phyloP scores from a whole-genome alignment of 1,139 yeast species.

The Hyphopichia burtonii region DNA sequence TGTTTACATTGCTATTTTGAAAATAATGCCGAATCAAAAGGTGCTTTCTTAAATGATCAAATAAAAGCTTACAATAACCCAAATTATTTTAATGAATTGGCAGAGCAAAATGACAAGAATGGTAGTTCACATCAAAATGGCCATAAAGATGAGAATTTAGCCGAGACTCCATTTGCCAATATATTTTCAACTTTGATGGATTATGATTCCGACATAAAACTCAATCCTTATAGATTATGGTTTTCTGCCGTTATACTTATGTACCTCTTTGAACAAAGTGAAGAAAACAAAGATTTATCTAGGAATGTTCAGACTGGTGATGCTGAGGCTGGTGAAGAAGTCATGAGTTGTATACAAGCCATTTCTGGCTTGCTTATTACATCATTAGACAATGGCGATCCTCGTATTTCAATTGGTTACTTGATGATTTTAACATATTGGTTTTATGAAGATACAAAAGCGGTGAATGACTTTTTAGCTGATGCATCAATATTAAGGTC shows the following conservation, averaged over 20 bases:
- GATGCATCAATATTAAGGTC: slow-evolving; percentile 69
- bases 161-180: slow-evolving; percentile 42
- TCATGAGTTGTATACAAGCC: slow-evolving; percentile 72
- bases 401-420: slow-evolving; percentile 77
- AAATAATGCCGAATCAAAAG: slow-evolving; percentile 61
- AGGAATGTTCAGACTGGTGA: slow-evolving; percentile 65
- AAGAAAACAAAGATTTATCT: slow-evolving; percentile 51
- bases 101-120: slow-evolving; percentile 2
- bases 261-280: slow-evolving; percentile 59
- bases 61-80: slow-evolving; percentile 44
- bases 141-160: neutral
- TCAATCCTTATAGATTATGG: slow-evolving; percentile 89
- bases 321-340: slow-evolving; percentile 69
- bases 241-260: slow-evolving; percentile 72
- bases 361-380: slow-evolving; percentile 74
- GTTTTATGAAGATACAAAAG: slow-evolving; percentile 74
- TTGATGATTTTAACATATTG: slow-evolving; percentile 72
- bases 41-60: slow-evolving; percentile 65
- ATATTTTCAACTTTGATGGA: slow-evolving; percentile 70
- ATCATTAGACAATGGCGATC: slow-evolving; percentile 62
- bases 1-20: slow-evolving; percentile 69
- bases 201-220: slow-evolving; percentile 69
- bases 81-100: slow-evolving; percentile 12
- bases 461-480: slow-evolving; percentile 73
- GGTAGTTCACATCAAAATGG: slow-evolving; percentile 7